Evolutionary conservation across 169 alveolate genomes (phyloP).

Genomic region (Plasmodium ovale): DNA sequence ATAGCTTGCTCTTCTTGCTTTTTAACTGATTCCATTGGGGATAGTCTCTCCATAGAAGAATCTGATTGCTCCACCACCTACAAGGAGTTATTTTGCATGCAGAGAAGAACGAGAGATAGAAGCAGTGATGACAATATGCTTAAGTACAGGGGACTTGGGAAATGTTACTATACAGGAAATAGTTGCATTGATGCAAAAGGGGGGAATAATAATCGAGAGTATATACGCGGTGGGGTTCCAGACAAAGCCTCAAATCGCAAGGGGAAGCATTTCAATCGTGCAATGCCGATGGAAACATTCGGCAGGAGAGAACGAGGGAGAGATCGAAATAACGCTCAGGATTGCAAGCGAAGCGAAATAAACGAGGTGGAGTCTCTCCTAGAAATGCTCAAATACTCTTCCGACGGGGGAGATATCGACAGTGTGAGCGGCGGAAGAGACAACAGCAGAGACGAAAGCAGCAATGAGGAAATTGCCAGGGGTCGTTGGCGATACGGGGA

Average conservation of each 20-base stretch:
- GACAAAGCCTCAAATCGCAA: too few species aligned
- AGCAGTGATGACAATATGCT: too few species aligned
- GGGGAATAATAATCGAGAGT: too few species aligned
- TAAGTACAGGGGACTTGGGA: too few species aligned
- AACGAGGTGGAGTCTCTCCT: slow-evolving; percentile 45
- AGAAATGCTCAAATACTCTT: slow-evolving; percentile 36
- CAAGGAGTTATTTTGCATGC: too few species aligned
- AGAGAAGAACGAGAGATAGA: too few species aligned
- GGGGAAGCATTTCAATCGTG: too few species aligned
- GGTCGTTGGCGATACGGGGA: neutral
- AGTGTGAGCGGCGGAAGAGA: neutral
- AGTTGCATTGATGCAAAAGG: too few species aligned
- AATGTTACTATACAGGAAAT: too few species aligned
- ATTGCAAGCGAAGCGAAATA: neutral
- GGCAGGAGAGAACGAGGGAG: neutral
- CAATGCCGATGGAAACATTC: too few species aligned
- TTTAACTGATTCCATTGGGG: too few species aligned
- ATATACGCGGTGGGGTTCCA: too few species aligned
- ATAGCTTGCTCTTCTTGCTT: neutral
- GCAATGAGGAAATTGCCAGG: neutral
- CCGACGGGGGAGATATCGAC: neutral
- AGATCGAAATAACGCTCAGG: neutral
- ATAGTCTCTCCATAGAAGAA: neutral
- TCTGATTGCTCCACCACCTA: neutral
- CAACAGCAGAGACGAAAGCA: neutral